Evolutionary conservation across 106 monocot genomes (phyloP).

Genomic region (Phalaenopsis equestris): DNA sequence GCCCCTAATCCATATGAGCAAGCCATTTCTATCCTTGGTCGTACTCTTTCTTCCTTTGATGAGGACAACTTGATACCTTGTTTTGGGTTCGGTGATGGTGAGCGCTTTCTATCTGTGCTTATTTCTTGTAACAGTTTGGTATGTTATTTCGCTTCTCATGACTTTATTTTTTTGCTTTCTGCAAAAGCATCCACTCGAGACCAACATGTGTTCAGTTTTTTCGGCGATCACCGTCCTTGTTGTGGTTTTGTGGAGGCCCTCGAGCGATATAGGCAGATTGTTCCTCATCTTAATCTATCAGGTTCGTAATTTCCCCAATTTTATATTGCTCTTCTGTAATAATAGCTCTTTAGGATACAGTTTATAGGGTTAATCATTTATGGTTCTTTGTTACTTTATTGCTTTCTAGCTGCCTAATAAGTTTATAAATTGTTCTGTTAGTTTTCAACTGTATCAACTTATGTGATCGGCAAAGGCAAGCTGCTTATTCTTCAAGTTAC

Average conservation of each 20-base stretch:
- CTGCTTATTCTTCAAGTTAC: neutral
- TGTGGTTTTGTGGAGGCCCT: conserved; percentile 92
- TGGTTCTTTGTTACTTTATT: neutral
- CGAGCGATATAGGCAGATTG: conserved; percentile 66
- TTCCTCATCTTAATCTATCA: conserved; percentile 73
- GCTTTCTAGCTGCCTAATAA: neutral
- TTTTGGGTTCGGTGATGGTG: conserved; percentile 98
- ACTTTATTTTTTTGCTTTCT: conserved; percentile 1
- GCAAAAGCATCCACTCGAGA: conserved; percentile 62
- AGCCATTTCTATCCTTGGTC: conserved; percentile 96
- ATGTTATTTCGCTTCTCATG: neutral
- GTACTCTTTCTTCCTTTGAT: conserved; percentile 83
- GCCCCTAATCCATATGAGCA: conserved; percentile 86
- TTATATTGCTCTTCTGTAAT: neutral
- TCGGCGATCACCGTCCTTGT: conserved; percentile 59
- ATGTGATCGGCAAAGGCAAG: neutral
- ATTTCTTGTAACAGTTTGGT: conserved; percentile 2
- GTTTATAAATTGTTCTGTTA: neutral
- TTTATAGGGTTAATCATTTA: neutral
- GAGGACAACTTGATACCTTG: conserved; percentile 94
- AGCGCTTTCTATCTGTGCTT: conserved; percentile 11
- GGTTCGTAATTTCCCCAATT: conserved; percentile 21
- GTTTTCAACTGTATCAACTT: neutral
- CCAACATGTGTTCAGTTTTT: conserved; percentile 81
- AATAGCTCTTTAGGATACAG: neutral